A percentile compares a stretch with the other conserved stretches of the same genome.
These are phyloP conservation scores for Monilinia polystroma DNA, from an alignment of 2,329 filamentous ascomycete genomes.

Conservation along the genomic window DNA sequence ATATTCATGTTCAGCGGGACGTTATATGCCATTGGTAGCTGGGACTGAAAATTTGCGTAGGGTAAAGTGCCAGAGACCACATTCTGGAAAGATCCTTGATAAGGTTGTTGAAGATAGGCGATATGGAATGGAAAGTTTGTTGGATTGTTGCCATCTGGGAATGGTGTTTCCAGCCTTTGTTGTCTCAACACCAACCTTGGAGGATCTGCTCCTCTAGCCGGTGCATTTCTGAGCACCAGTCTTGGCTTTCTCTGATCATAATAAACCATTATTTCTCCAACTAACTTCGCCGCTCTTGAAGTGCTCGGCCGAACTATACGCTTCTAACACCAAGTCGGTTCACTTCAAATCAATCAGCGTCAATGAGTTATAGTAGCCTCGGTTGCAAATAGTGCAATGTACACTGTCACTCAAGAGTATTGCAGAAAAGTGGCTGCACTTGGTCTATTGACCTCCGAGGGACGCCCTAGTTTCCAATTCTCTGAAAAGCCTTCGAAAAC, in stretches of 20 bases:
- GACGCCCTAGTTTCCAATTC: neutral
- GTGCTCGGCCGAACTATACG: neutral
- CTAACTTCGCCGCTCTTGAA: neutral
- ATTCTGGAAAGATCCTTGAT: constrained; percentile 7
- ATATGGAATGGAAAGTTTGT: constrained; percentile 13
- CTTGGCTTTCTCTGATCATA: constrained; percentile 22
- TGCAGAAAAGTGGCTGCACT: neutral
- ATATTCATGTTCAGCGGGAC: constrained; percentile 11
- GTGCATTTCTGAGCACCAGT: constrained; percentile 15
- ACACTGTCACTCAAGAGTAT: neutral
- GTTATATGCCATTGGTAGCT: constrained; percentile 14
- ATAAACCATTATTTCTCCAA: constrained; percentile 12
- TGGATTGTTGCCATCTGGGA: neutral
- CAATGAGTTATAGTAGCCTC: neutral
- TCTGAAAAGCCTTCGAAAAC: neutral
- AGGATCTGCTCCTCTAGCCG: neutral
- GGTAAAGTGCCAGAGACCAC: neutral
- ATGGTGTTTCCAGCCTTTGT: neutral
- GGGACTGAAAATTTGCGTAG: neutral
- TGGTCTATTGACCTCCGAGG: neutral
- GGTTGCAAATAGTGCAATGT: neutral
- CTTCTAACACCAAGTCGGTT: neutral
- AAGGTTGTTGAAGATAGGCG: constrained; percentile 8
- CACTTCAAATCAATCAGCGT: neutral
- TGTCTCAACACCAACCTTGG: neutral